Evolutionary conservation across 306 rosid genomes (phyloP), one percentile per base, ranked within the genome.

Genomic region (apple (Malus domestica)): DNA sequence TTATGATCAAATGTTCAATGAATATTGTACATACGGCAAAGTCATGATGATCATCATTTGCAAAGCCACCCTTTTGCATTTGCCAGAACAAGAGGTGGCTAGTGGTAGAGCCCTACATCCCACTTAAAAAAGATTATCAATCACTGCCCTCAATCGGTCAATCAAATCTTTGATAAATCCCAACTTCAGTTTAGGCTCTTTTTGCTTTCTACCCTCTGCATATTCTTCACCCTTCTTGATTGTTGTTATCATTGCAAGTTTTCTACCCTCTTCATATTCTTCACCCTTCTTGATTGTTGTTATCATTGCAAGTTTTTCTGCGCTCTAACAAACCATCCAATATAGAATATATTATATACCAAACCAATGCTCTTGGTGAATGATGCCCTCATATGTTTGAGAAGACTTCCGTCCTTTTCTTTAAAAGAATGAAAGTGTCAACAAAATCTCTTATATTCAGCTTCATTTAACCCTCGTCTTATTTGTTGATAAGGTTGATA

Each of bases 41-140:
- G 82, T 82, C 85, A 10, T 60, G 51, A 68, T 30, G 68, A 61
- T 61, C 73, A 82, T 82, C 76, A 82, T 82, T 73, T 22, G 54
- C 75, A 77, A 66, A 75, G 76, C 52, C 70, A 45, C 76, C 60
- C 75, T 67, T 72, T 49, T 32, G 61, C 33, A 57, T 40, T 67
- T 29, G 52, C 72, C 71, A 73, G 8, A 32, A 46, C 29, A 25
- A 70, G 80, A 29, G 72, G 77, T 35, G 33, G 51, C 40, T 35
- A 62, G 70, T 67, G 80, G 81, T 74, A 79, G 83, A 51, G 67
- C 83, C 79, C 79, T 81, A 75, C 79, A 78, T 85, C 60, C 83
- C 88, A 85, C 85, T 85, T 49, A 81, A 38, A 45, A 45, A 32
- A 75, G 63, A 69, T 58, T 66, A 81, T 72, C 79, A 85, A 85